phyloP scores from a whole-genome alignment of 1,284 basidiomycete genomes.

The Apiotrichum siamense region DNA sequence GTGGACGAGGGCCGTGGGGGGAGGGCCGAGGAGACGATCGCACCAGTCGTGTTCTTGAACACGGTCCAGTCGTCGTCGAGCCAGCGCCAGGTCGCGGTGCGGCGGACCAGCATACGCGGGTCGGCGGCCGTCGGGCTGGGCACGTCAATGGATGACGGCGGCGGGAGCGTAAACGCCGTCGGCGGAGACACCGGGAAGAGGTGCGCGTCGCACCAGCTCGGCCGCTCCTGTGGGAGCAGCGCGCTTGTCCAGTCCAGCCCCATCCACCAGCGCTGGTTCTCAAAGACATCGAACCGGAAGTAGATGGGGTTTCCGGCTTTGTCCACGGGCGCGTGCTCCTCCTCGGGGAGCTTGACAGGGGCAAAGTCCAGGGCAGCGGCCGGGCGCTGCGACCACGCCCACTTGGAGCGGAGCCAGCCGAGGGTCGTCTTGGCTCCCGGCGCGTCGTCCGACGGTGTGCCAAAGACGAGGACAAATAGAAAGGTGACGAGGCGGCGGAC shows the following conservation, averaged over 20 bases:
- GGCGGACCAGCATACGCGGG: slow-evolving; percentile 51
- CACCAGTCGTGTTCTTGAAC: neutral
- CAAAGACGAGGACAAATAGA: slow-evolving; percentile 41
- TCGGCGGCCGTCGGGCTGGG: slow-evolving; percentile 37
- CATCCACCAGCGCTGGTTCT: slow-evolving; percentile 86
- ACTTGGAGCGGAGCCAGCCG: slow-evolving; percentile 43
- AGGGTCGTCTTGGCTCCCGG: too few species aligned
- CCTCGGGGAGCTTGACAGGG: slow-evolving; percentile 18
- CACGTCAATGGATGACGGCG: slow-evolving; percentile 50
- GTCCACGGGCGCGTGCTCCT: slow-evolving; percentile 18
- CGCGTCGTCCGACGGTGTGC: too few species aligned
- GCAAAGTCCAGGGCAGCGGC: slow-evolving; percentile 31
- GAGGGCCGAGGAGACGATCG: neutral
- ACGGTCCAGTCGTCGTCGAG: slow-evolving; percentile 81
- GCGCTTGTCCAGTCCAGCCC: slow-evolving; percentile 80
- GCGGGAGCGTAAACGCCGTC: slow-evolving; percentile 42
- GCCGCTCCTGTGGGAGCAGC: slow-evolving; percentile 79
- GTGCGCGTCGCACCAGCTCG: slow-evolving; percentile 65
- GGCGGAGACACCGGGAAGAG: slow-evolving; percentile 53
- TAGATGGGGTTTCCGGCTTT: slow-evolving; percentile 50
- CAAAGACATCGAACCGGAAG: slow-evolving; percentile 80
- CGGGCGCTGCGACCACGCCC: slow-evolving; percentile 38
- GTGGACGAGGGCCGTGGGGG: neutral
- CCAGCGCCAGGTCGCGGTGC: slow-evolving; percentile 76
- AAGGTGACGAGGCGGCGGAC: slow-evolving; percentile 35